phyloP scores from a whole-genome alignment of 768 basidiomycete species.

The Nevesoporus exiguus region DNA sequence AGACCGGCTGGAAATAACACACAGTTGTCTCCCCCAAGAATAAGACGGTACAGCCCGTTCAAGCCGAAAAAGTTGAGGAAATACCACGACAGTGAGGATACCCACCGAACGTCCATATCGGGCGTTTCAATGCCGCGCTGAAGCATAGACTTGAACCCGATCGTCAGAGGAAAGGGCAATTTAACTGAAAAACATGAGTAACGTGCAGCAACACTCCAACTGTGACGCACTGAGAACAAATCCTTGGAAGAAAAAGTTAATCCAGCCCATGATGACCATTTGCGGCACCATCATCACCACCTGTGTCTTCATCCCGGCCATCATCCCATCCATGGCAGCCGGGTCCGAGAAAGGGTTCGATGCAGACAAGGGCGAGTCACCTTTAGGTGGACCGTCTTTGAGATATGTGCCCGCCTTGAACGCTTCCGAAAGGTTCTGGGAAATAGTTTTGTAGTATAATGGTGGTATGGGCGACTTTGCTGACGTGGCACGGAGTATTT shows the following conservation, averaged over 20 bases:
- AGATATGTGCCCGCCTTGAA: conserved; percentile 78
- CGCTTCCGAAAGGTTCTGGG: conserved; percentile 66
- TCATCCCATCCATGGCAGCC: conserved; percentile 95
- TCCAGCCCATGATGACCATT: conserved; percentile 99
- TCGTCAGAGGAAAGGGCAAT: conserved; percentile 92
- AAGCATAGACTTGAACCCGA: conserved; percentile 97
- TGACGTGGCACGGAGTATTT: conserved; percentile 79
- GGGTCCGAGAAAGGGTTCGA: conserved; percentile 89
- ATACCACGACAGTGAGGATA: conserved; percentile 98
- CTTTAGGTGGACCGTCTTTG: conserved; percentile 75
- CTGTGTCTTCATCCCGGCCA: conserved; percentile 98
- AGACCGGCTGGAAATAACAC: conserved; percentile 27
- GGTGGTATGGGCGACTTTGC: conserved; percentile 79
- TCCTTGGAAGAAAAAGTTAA: conserved; percentile 99
- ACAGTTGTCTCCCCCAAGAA: conserved; percentile 91
- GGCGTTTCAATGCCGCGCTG: conserved; percentile 93
- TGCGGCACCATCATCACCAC: conserved; percentile 99
- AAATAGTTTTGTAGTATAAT: conserved; percentile 68
- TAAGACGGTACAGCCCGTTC: conserved; percentile 91
- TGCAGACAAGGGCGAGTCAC: conserved; percentile 54
- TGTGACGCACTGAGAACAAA: conserved; percentile 87
- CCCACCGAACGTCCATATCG: conserved; percentile 99
- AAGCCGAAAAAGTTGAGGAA: conserved; percentile 98
- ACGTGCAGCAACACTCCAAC: neutral
- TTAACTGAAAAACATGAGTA: conserved; percentile 57